Evolutionary conservation across 1,139 yeast species (phyloP).

Genomic region (Debaryomyces subglobosus): DNA sequence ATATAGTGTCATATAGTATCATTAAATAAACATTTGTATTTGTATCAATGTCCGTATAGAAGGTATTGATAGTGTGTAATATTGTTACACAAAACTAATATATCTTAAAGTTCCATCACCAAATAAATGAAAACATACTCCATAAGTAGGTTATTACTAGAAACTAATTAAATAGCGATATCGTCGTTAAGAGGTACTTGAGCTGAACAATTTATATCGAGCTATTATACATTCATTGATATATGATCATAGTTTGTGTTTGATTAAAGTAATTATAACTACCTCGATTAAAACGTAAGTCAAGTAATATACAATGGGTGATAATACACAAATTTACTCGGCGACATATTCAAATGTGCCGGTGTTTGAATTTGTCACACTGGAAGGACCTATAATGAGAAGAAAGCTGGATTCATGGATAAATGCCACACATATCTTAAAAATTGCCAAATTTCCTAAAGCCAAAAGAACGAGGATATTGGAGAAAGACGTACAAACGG

Average conservation of each 20-base stretch:
- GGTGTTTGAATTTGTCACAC: conserved; percentile 69
- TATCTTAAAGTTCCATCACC: background rate
- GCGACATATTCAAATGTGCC: conserved; percentile 84
- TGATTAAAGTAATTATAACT: conserved; percentile 1
- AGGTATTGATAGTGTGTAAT: background rate
- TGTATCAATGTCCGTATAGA: background rate
- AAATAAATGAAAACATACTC: conserved; percentile 2
- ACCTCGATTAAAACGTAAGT: conserved; percentile 2
- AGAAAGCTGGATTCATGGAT: conserved; percentile 79
- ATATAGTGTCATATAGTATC: background rate
- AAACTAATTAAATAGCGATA: conserved; percentile 1
- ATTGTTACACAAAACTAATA: conserved; percentile 3
- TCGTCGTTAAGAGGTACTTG: conserved; percentile 1
- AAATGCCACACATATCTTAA: conserved; percentile 89
- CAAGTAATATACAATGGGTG: conserved; percentile 19
- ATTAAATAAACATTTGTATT: background rate
- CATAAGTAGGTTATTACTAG: background rate
- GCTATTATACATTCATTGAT: background rate
- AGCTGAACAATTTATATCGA: background rate
- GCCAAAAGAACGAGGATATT: conserved; percentile 82
- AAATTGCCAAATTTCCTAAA: conserved; percentile 85
- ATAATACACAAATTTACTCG: conserved; percentile 58
- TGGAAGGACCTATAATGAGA: conserved; percentile 82
- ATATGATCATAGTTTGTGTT: conserved; percentile 1
- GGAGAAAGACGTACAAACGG: conserved; percentile 86